These are phyloP conservation scores for Marchantia paleacea DNA, from an alignment of 225 moss, liverwort and hornwort genomes.

Conservation along the genomic window DNA sequence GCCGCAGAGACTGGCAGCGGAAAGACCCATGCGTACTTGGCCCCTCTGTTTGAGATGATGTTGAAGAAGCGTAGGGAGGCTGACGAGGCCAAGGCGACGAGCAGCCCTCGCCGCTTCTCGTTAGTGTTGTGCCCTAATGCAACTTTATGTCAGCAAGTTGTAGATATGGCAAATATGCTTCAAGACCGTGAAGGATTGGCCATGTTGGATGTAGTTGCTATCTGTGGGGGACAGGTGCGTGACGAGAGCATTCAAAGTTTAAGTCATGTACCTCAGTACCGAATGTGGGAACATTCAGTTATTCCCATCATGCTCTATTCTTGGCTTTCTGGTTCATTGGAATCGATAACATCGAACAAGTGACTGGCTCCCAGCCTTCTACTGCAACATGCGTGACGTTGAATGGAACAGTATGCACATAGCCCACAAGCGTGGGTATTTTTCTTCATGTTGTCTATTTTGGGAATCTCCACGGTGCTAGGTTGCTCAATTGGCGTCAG, in stretches of 20 bases:
- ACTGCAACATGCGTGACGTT: too few species aligned
- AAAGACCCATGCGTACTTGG: slow-evolving; percentile 86
- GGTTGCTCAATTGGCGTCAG: background rate
- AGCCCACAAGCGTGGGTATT: background rate
- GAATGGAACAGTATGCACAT: background rate
- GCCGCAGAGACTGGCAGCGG: slow-evolving; percentile 98
- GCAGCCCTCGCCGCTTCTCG: slow-evolving; percentile 43
- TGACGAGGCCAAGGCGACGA: slow-evolving; percentile 12
- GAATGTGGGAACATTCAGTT: background rate
- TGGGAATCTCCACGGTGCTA: background rate
- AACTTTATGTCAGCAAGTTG: slow-evolving; percentile 87
- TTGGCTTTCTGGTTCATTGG: background rate
- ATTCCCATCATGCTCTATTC: background rate
- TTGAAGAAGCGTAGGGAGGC: slow-evolving; percentile 36
- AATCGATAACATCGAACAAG: background rate
- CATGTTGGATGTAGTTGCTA: slow-evolving; percentile 66
- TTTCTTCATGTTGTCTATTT: background rate
- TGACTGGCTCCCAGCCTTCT: background rate
- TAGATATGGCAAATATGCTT: slow-evolving; percentile 82
- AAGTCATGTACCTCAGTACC: background rate
- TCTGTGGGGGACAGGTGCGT: slow-evolving; percentile 65
- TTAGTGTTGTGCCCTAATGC: slow-evolving; percentile 89
- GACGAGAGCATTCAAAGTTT: background rate
- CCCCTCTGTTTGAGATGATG: slow-evolving; percentile 69
- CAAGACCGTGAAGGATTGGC: slow-evolving; percentile 50